phyloP scores from a whole-genome alignment of 768 basidiomycete genomes.

The Terana coerulea region DNA sequence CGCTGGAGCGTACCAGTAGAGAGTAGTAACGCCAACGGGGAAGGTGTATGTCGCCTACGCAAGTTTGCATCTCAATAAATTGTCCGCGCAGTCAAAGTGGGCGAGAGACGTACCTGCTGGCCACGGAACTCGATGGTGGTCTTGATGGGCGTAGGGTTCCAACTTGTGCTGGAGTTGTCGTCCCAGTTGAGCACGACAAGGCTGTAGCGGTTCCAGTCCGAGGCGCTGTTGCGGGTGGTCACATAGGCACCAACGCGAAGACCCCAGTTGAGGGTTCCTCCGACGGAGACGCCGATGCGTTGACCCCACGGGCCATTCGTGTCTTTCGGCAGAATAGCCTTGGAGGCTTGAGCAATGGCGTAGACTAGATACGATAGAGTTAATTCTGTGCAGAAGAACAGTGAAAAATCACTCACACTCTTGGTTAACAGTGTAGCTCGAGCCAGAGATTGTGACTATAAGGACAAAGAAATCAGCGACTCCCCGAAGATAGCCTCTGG shows the following conservation, averaged over 20 bases:
- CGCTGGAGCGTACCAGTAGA: conserved; percentile 44
- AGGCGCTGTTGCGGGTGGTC: conserved; percentile 47
- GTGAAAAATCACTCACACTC: conserved; percentile 47
- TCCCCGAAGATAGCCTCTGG: background rate
- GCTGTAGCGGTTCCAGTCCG: conserved; percentile 63
- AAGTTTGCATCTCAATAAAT: background rate
- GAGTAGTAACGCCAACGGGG: conserved; percentile 66
- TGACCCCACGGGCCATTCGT: conserved; percentile 63
- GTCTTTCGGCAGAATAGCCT: conserved; percentile 69
- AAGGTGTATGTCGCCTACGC: conserved; percentile 63
- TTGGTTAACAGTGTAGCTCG: conserved; percentile 58
- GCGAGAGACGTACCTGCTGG: conserved; percentile 47
- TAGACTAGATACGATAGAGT: conserved; percentile 41
- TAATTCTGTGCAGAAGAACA: background rate
- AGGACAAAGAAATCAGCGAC: background rate
- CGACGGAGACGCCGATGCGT: conserved; percentile 61
- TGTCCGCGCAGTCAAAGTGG: background rate
- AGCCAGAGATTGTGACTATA: conserved; percentile 54
- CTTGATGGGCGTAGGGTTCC: conserved; percentile 50
- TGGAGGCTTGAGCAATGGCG: conserved; percentile 70
- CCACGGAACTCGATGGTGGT: conserved; percentile 65
- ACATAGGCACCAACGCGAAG: conserved; percentile 66
- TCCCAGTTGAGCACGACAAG: conserved; percentile 73
- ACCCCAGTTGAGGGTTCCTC: conserved; percentile 52
- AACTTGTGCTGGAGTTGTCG: conserved; percentile 44